Base-by-base conservation (phyloP, 352 stramenopile species). In the Paralagenidium karlingii region DNA sequence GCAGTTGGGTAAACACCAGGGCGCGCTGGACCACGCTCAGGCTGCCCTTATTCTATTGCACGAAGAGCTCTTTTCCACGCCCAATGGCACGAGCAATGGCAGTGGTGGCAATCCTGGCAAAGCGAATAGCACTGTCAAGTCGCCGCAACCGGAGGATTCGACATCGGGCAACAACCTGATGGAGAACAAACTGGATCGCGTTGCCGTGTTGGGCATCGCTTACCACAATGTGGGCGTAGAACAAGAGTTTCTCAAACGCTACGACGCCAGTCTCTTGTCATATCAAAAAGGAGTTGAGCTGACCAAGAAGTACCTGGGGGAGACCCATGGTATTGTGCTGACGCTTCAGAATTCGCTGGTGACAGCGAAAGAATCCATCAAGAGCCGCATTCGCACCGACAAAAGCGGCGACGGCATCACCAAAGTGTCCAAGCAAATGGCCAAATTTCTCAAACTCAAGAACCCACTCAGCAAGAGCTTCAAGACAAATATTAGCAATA, bases 201-300 rank as follows among this genome's bases (percentile, higher is more conserved):
- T 97, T 12, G 85, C 89, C 8, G 89, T 97, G 2, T 56, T 97
- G 10, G 84, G 82, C 1, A 96, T 97, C 22, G 90, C 89, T 7
- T 97, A 97, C 54, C 90, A 97, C 49, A 97, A 97, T 44, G 83
- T 96, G 28, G 90, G 87, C 19, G 90, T 97, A 15, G 90, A 97
- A 53, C 83, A 96, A 34, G 90, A 97, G 45, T 97, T 97, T 45
- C 60, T 97, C 13, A 96, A 96, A 45, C 85, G 76, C 40, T 95
- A 76, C 47, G 79, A 96, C 34, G 55, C 88, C 15, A 93, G 76
- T 36, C 32, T 97, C 8, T 63, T 91, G 28, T 91, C 79, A 12
- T 97, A 97, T 62, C 73, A 77, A 29, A 97, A 96, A 54, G 90
- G 87, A 3, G 82, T 91, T 12, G 79, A 97, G 40, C 57, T 95